Evolutionary conservation across 345 rosid genomes (phyloP), one percentile per base, ranked within the genome.

Genomic region (Sisymbrium altissimum): DNA sequence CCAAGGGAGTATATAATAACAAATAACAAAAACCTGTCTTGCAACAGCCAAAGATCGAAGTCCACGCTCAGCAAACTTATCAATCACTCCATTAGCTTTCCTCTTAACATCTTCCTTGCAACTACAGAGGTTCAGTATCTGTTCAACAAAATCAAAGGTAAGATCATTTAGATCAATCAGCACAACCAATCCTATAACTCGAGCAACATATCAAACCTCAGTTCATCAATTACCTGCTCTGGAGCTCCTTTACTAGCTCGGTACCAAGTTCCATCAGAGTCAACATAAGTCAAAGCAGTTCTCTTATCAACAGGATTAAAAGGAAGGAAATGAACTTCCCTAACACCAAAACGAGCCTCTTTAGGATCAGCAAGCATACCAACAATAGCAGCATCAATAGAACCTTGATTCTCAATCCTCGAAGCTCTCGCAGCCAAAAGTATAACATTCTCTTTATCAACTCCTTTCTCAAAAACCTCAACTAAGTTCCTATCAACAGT

Each of bases 301-400:
- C 97, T 87, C 86, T 93, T 93, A 58, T 93, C 96, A 4, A 89
- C 97, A 1, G 89, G 98, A 57, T 93, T 93, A 81, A 93, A 93
- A 23, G 98, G 98, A 49, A 93, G 48, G 77, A 93, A 93, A 81
- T 90, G 98, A 68, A 87, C 68, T 82, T 89, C 98, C 32, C 84
- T 48, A n/a, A 86, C 71, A 58, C 94, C 89, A 38, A 89, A 88
- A 64, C 98, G 82, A 54, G 98, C 96, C 92, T 93, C 98, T 79
- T 83, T 93, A n/a, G 97, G 97, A 79, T 93, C 98, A 25, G 88
- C 90, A 75, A 93, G 92, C 97, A 91, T 93, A 36, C 97, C 98
- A 6, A 93, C 96, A 68, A 93, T 91, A 11, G 96, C 92, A 40
- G 96, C 86, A 70, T 90, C 98, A 84, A 93, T 85, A 3, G 98